Evolutionary conservation across 192 early-diverging fungal species (phyloP), one percentile per base, ranked within the genome.

Genomic region (Coemansia reversa): DNA sequence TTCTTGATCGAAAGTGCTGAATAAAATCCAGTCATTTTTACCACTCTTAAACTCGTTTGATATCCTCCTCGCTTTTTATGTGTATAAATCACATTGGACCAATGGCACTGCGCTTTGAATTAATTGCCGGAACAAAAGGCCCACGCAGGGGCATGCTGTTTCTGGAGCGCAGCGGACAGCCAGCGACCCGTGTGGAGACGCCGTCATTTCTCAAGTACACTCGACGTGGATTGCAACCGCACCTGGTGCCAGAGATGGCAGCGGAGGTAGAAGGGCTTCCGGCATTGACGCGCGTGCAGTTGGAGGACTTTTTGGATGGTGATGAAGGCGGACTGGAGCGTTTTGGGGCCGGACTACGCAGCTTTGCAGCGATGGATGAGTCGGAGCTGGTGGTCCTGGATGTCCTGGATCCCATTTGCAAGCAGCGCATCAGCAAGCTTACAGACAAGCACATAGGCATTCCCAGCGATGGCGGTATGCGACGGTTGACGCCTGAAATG

Each of bases 171-270:
- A 45, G 28, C 12, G 57, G 47, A 24, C 62, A 62, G 24, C 42
- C 39, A 7, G 50, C 29, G 19, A 53, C 48, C 16, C 47, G 27
- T 4, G 35, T 81, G 12, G 69, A 75, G 35, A 81, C 79, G 32
- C 79, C 79, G 27, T 47, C 62, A 4, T 81, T 73, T 20, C 49
- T 81, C 52, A 72, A 76, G 61, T 81, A 81, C 62, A 81, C 79
- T 18, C 55, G 73, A 12, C 69, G 67, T 32, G 79, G 74, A 6
- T 60, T 81, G 42, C 79, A 81, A 39, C 79, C 79, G 47, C 79
- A 81, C 23, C 58, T 82, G 47, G 70, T 82, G 33, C 79, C 64
- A 18, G 79, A 82, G 28, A 67, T 82, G 18, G 75, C 70, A n/a
- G 61, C 74, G 4, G 62, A 69, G 60, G 27, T 81, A 5, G 64